Evolutionary conservation across 495 filamentous ascomycete genomes (phyloP).

Genomic region (Poronia punctata): DNA sequence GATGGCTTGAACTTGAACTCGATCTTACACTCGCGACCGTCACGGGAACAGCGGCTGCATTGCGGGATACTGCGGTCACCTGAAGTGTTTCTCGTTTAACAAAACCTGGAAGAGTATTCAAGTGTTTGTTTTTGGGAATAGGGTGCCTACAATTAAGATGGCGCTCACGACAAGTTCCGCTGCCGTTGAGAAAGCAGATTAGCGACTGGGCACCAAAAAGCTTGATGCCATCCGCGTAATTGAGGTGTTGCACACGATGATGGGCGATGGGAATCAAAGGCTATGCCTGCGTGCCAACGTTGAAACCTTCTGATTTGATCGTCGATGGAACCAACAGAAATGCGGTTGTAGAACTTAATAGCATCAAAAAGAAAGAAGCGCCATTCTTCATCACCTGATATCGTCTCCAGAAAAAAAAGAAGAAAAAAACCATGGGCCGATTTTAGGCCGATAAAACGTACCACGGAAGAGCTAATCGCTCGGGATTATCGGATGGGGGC

Average conservation of each 20-base stretch:
- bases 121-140: not conserved
- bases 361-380: too few relatives aligned
- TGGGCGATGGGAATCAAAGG: too few relatives aligned
- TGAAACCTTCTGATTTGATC: too few relatives aligned
- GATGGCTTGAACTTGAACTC: conserved; percentile 26
- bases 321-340: too few relatives aligned
- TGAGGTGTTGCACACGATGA: too few relatives aligned
- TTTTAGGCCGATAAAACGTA: too few relatives aligned
- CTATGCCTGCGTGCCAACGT: too few relatives aligned
- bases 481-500: conserved; percentile 22
- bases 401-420: too few relatives aligned
- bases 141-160: conserved; percentile 36
- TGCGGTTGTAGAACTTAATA: too few relatives aligned
- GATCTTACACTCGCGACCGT: conserved; percentile 24
- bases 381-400: too few relatives aligned
- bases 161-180: conserved; percentile 39
- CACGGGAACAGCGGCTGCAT: conserved; percentile 34
- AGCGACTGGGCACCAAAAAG: conserved; percentile 11
- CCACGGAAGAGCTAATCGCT: conserved; percentile 26
- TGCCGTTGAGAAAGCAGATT: conserved; percentile 13
- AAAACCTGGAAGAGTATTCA: not conserved
- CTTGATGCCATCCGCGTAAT: too few relatives aligned
- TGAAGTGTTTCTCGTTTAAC: conserved; percentile 11
- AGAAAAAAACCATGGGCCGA: too few relatives aligned
- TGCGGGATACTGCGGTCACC: conserved; percentile 38